These are phyloP conservation scores for Nitzschia palea DNA, from an alignment of 108 stramenopile genomes.

Conservation along the genomic window DNA sequence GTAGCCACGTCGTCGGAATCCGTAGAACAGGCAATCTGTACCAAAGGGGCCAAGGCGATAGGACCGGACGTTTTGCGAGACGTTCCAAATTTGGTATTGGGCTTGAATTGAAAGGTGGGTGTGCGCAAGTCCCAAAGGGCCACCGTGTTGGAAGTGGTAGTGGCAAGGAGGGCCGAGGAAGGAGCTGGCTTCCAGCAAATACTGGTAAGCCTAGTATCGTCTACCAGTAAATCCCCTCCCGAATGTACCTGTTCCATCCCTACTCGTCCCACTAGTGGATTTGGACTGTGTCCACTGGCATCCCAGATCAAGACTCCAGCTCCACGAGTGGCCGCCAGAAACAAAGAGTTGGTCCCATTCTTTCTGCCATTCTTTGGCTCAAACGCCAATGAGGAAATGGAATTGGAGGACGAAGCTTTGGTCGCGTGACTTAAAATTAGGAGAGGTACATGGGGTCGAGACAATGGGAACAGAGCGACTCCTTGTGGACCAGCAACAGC, in stretches of 20 bases:
- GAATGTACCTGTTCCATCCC: conserved; percentile 30
- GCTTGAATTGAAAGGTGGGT: conserved; percentile 42
- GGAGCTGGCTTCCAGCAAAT: conserved; percentile 43
- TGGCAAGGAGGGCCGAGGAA: conserved; percentile 29
- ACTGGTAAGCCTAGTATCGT: conserved; percentile 28
- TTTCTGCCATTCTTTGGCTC: conserved; percentile 11
- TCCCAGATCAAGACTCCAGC: conserved; percentile 75
- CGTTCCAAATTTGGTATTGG: conserved; percentile 49
- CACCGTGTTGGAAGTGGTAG: conserved; percentile 48
- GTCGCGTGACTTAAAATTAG: conserved; percentile 46
- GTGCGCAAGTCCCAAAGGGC: conserved; percentile 69
- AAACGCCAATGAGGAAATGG: conserved; percentile 33
- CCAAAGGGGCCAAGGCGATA: conserved; percentile 20
- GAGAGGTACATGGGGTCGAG: conserved; percentile 39
- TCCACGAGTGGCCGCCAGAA: conserved; percentile 71
- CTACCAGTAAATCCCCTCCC: neutral
- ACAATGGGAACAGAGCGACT: conserved; percentile 43
- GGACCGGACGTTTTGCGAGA: conserved; percentile 15
- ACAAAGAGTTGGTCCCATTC: conserved; percentile 13
- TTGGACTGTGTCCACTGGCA: conserved; percentile 68
- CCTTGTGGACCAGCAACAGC: conserved; percentile 50
- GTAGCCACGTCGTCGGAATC: conserved; percentile 63
- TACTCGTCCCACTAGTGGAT: conserved; percentile 67
- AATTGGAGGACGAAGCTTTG: conserved; percentile 8
- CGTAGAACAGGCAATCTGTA: conserved; percentile 56